These are phyloP conservation scores for Stentor coeruleus DNA, from an alignment of 73 alveolate species.

Conservation along the genomic window DNA sequence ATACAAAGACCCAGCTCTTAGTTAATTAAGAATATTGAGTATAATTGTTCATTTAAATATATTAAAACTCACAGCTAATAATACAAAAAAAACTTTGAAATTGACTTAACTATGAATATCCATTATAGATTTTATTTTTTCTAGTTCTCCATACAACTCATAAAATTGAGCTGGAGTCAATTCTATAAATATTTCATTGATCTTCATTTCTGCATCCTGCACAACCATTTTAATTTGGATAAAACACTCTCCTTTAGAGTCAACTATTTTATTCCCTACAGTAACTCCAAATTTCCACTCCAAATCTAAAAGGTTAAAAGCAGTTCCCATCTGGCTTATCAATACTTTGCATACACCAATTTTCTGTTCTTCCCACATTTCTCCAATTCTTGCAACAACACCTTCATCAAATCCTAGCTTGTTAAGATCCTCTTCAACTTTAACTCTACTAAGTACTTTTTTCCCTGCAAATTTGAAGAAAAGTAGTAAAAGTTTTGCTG, in stretches of 20 bases:
- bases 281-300: conserved; percentile 30
- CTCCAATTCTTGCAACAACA: conserved; percentile 15
- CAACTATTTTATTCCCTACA: conserved; percentile 3
- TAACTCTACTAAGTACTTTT: not conserved
- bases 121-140: conserved; percentile 15
- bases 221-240: not conserved
- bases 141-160: conserved; percentile 25
- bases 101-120: conserved; percentile 10
- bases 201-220: conserved; percentile 5
- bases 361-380: conserved; percentile 9
- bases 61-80: too few relatives aligned
- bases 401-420: conserved; percentile 15
- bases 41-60: too few relatives aligned
- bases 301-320: not conserved
- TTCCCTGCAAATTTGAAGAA: conserved; percentile 18
- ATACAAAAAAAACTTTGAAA: too few relatives aligned
- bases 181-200: conserved; percentile 17
- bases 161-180: conserved; percentile 5
- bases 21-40: not conserved
- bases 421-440: not conserved
- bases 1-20: not conserved
- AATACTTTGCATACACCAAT: conserved; percentile 20
- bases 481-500: not conserved
- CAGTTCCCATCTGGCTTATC: conserved; percentile 10
- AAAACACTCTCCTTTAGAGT: conserved; percentile 18